A percentile compares a stretch with the other conserved stretches of the same genome.
These are phyloP conservation scores for Pyrenophora seminiperda DNA, from an alignment of 2,329 filamentous ascomycete species.

Conservation along the genomic window DNA sequence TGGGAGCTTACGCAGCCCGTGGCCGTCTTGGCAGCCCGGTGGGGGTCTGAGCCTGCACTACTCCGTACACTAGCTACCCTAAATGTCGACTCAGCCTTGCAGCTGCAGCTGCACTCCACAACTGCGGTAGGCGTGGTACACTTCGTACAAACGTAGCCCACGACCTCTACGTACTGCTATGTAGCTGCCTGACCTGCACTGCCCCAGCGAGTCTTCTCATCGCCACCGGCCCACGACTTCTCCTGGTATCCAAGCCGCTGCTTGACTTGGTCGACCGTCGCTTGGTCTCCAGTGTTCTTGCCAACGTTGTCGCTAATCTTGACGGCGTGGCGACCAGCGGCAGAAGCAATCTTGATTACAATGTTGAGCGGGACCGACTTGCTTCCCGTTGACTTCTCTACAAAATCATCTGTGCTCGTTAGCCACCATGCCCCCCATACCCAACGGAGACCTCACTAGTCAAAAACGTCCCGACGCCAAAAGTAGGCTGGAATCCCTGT, in stretches of 20 bases:
- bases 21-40: constrained; percentile 7
- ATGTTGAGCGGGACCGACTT: constrained; percentile 95
- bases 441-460: constrained; percentile 63
- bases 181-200: constrained; percentile 40
- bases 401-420: constrained; percentile 72
- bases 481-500: constrained; percentile 80
- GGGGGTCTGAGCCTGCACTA: constrained; percentile 13
- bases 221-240: constrained; percentile 78
- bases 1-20: constrained; percentile 10
- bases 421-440: constrained; percentile 7
- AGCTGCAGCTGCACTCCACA: constrained; percentile 20
- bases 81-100: constrained; percentile 27
- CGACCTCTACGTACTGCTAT: neutral
- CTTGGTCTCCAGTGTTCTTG: constrained; percentile 91
- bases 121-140: too few relatives aligned
- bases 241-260: constrained; percentile 83
- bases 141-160: too few relatives aligned
- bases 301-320: constrained; percentile 89
- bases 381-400: constrained; percentile 69
- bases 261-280: constrained; percentile 82
- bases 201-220: constrained; percentile 85
- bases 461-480: constrained; percentile 93
- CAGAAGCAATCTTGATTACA: constrained; percentile 93
- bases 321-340: constrained; percentile 77
- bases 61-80: too few relatives aligned